Percentiles rank a stretch among this genome's conserved stretches.
Evolutionary conservation across 2,329 filamentous ascomycete species (phyloP).

Genomic region (Cladosporium sp.): DNA sequence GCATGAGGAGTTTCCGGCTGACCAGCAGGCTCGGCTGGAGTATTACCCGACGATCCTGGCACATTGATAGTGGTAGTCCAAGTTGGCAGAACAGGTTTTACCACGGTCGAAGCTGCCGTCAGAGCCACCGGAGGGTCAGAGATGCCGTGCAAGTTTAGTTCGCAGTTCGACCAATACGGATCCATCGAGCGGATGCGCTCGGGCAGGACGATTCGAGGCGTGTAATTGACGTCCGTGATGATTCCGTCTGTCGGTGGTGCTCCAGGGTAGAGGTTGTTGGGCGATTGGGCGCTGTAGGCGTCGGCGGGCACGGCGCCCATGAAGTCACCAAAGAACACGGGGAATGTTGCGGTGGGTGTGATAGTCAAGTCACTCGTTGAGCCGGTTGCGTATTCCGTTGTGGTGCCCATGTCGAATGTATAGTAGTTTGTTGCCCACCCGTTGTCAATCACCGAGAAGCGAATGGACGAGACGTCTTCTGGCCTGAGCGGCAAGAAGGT

Average conservation of each 20-base stretch:
- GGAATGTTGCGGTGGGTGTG: background rate
- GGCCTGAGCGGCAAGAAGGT: background rate
- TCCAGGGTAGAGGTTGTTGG: background rate
- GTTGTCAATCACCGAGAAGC: background rate
- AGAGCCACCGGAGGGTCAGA: background rate
- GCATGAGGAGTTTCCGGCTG: background rate
- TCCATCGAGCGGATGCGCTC: background rate
- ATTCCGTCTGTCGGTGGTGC: background rate
- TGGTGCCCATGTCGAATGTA: background rate
- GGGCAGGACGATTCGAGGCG: background rate
- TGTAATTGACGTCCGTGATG: background rate
- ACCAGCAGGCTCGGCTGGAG: background rate
- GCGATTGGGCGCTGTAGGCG: background rate
- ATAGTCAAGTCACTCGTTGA: background rate
- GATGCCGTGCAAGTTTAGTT: background rate
- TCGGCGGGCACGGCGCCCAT: background rate
- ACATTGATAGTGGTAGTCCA: background rate
- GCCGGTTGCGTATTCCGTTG: background rate
- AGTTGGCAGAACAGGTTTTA: background rate
- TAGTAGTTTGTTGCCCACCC: background rate
- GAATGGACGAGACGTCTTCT: background rate
- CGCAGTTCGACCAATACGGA: slow-evolving; percentile 5
- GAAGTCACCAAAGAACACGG: background rate
- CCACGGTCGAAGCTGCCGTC: background rate
- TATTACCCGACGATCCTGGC: background rate